phyloP scores from a whole-genome alignment of 768 basidiomycete species.

The Psilocybe tampanensis region DNA sequence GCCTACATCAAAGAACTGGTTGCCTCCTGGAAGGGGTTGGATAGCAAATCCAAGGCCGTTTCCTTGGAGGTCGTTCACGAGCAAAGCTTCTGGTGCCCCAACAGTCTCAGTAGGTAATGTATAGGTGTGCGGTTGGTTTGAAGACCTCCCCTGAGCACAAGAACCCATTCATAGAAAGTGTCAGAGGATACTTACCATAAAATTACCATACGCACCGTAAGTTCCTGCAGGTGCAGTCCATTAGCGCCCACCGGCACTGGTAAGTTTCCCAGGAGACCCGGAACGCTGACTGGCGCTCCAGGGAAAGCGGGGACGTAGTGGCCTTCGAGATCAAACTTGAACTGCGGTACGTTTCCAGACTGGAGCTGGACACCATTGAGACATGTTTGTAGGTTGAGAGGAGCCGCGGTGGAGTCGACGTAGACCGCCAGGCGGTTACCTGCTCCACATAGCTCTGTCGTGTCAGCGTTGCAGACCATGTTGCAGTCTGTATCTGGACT shows the following conservation, averaged over 20 bases:
- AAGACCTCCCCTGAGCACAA: conserved; percentile 1
- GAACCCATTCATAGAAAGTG: too few relatives aligned
- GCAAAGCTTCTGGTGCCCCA: conserved; percentile 1
- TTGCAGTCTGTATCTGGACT: conserved; percentile 16
- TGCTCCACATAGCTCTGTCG: conserved; percentile 17
- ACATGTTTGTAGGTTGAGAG: conserved; percentile 8
- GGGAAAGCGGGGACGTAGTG: conserved; percentile 8
- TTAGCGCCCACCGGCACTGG: neutral
- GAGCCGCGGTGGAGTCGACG: conserved; percentile 11
- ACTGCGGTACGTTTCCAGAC: conserved; percentile 3
- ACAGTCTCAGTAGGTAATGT: conserved; percentile 1
- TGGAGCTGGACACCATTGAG: conserved; percentile 11
- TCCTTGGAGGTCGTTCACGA: conserved; percentile 3
- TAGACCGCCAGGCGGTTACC: conserved; percentile 21
- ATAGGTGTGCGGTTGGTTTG: conserved; percentile 5
- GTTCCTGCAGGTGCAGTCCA: conserved; percentile 2
- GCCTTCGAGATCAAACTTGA: conserved; percentile 12
- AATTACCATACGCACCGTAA: neutral
- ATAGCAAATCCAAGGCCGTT: neutral
- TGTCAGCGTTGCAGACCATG: conserved; percentile 10
- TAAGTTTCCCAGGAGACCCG: conserved; percentile 3
- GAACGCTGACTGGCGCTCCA: conserved; percentile 6
- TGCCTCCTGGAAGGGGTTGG: conserved; percentile 2
- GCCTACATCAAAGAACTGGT: conserved; percentile 2
- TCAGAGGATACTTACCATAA: too few relatives aligned